Evolutionary conservation across 768 basidiomycete species (phyloP).

Genomic region (Harrya chromipes): DNA sequence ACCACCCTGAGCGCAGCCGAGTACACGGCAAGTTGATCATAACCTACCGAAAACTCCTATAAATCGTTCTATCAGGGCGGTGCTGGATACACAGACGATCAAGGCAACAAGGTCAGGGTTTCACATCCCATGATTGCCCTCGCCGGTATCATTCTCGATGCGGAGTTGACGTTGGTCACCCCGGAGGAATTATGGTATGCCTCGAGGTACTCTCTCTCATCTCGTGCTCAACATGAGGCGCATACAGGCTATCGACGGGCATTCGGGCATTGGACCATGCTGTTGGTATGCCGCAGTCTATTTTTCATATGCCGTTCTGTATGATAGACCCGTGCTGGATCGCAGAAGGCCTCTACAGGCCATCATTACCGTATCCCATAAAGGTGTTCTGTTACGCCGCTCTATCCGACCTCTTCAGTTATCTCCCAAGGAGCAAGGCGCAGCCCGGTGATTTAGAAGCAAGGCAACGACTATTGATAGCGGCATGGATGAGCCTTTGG

Average conservation of each 20-base stretch:
- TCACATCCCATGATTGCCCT: slow-evolving; percentile 58
- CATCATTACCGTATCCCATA: slow-evolving; percentile 50
- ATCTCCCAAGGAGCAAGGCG: slow-evolving; percentile 62
- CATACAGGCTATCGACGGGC: slow-evolving; percentile 68
- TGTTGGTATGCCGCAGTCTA: slow-evolving; percentile 47
- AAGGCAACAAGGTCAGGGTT: slow-evolving; percentile 59
- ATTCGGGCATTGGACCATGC: slow-evolving; percentile 78
- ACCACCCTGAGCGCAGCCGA: slow-evolving; percentile 81
- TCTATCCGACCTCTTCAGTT: slow-evolving; percentile 68
- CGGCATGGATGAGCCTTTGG: slow-evolving; percentile 82
- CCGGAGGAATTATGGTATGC: slow-evolving; percentile 71
- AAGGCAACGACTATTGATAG: slow-evolving; percentile 68
- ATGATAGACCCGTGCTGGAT: not conserved
- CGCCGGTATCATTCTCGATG: slow-evolving; percentile 73
- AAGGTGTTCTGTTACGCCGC: slow-evolving; percentile 66
- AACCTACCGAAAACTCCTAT: not conserved
- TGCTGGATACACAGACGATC: slow-evolving; percentile 70
- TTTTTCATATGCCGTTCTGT: not conserved
- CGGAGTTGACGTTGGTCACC: slow-evolving; percentile 67
- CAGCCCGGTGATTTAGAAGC: slow-evolving; percentile 52
- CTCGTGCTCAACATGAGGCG: slow-evolving; percentile 12
- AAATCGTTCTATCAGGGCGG: slow-evolving; percentile 40
- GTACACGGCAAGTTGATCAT: slow-evolving; percentile 49
- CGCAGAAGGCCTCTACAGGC: slow-evolving; percentile 57
- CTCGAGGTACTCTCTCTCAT: slow-evolving; percentile 4